phyloP scores from a whole-genome alignment of 345 rosid species.

The Clarkia xantiana region DNA sequence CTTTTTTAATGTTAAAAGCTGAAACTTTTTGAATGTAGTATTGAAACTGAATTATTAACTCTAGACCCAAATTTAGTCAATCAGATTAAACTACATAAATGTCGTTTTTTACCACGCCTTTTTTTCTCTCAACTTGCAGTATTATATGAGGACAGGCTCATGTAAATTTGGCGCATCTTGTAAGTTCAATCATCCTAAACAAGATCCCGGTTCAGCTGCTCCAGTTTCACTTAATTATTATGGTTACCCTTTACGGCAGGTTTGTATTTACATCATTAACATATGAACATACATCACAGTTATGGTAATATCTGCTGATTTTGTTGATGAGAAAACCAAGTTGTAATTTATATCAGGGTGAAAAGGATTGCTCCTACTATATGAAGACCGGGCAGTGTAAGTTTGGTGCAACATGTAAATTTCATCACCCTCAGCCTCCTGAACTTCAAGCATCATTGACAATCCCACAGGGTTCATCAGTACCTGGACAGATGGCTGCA shows the following conservation, averaged over 20 bases:
- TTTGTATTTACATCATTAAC: background rate
- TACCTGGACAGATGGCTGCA: constrained; percentile 25
- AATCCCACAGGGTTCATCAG: constrained; percentile 29
- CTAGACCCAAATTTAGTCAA: no score
- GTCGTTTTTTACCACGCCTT: no score
- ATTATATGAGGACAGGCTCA: constrained; percentile 76
- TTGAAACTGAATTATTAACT: no score
- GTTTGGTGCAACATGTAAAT: constrained; percentile 74
- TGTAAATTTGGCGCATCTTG: constrained; percentile 96
- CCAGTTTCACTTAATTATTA: constrained; percentile 40
- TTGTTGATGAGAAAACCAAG: background rate
- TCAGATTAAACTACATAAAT: no score
- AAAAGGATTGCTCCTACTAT: constrained; percentile 77
- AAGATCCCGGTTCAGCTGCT: constrained; percentile 43
- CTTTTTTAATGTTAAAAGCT: no score
- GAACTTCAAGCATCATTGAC: constrained; percentile 36
- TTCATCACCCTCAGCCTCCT: constrained; percentile 68
- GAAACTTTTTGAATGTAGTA: no score
- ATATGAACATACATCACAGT: background rate
- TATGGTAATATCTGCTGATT: background rate
- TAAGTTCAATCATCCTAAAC: constrained; percentile 93
- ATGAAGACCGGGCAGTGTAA: constrained; percentile 89
- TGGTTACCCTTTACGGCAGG: constrained; percentile 58
- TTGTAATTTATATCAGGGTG: constrained; percentile 43
- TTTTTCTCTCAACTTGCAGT: constrained; percentile 30